Conservation (phyloP, 2,329 filamentous ascomycete genomes). For the Aureobasidium sp. region DNA sequence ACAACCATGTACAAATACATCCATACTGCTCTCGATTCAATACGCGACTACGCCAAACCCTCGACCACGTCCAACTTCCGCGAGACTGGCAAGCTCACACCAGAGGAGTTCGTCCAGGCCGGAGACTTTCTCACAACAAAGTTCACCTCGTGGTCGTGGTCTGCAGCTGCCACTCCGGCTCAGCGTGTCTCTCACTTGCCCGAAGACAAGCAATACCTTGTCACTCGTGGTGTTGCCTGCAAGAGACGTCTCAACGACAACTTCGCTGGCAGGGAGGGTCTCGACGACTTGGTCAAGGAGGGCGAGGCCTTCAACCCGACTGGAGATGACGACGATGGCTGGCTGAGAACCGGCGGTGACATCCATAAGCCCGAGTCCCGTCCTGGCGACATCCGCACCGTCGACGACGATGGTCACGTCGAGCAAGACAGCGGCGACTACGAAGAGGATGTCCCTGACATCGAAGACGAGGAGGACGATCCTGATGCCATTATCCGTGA, state of each 20-base stretch:
- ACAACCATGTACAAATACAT: constrained; percentile 68
- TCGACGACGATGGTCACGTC: constrained; percentile 83
- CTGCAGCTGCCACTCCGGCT: constrained; percentile 72
- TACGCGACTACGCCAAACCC: constrained; percentile 88
- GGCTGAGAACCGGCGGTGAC: constrained; percentile 83
- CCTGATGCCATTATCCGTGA: constrained; percentile 94
- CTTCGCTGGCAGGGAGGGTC: constrained; percentile 80
- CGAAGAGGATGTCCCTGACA: constrained; percentile 85
- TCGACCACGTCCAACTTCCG: constrained; percentile 90
- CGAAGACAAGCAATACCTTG: constrained; percentile 85
- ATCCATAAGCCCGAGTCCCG: constrained; percentile 60
- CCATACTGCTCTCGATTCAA: constrained; percentile 75
- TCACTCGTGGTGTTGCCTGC: constrained; percentile 91
- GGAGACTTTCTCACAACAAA: constrained; percentile 98
- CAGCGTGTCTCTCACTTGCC: constrained; percentile 79
- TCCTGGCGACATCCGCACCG: constrained; percentile 73
- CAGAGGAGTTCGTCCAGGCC: constrained; percentile 90
- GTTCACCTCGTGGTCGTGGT: constrained; percentile 98
- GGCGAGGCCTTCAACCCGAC: constrained; percentile 39
- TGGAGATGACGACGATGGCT: constrained; percentile 72
- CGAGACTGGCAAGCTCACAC: constrained; percentile 88
- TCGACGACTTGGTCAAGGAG: constrained; percentile 75
- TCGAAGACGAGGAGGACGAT: constrained; percentile 93
- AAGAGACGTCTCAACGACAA: constrained; percentile 86
- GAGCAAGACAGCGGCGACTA: constrained; percentile 67